These are phyloP conservation scores for Trichoderma erinaceum DNA, from an alignment of 495 filamentous ascomycete genomes.

Conservation along the genomic window DNA sequence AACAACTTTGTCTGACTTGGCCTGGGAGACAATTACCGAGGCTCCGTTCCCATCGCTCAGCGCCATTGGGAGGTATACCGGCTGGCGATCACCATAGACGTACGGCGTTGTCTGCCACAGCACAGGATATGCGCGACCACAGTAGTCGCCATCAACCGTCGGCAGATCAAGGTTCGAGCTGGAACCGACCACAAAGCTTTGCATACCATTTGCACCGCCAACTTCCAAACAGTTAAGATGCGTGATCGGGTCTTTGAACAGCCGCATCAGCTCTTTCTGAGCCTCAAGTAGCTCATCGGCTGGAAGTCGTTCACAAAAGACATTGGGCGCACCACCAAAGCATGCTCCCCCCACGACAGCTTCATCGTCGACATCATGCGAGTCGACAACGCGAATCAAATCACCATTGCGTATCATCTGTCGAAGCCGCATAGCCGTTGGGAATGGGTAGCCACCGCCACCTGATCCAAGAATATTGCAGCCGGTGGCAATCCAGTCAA, in stretches of 20 bases:
- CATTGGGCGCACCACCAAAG: conserved; percentile 42
- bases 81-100: too few relatives aligned
- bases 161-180: conserved; percentile 44
- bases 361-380: conserved; percentile 20
- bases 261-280: conserved; percentile 32
- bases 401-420: conserved; percentile 41
- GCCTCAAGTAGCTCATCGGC: conserved; percentile 45
- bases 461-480: conserved; percentile 58
- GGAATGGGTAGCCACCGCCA: conserved; percentile 49
- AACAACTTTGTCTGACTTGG: background rate
- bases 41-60: too few relatives aligned
- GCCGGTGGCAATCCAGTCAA: conserved; percentile 51
- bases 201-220: conserved; percentile 49
- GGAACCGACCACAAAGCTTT: conserved; percentile 45
- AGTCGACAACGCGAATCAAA: conserved; percentile 40
- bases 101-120: conserved; percentile 53
- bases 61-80: too few relatives aligned
- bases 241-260: too few relatives aligned
- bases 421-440: conserved; percentile 36
- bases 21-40: too few relatives aligned
- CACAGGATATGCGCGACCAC: conserved; percentile 51
- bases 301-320: conserved; percentile 44
- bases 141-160: conserved; percentile 50
- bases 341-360: conserved; percentile 30
- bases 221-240: conserved; percentile 37